A percentile compares a stretch with the other conserved stretches of the same genome.
Conservation (phyloP, 495 filamentous ascomycete genomes). For the Elaphomyces granulatus region DNA sequence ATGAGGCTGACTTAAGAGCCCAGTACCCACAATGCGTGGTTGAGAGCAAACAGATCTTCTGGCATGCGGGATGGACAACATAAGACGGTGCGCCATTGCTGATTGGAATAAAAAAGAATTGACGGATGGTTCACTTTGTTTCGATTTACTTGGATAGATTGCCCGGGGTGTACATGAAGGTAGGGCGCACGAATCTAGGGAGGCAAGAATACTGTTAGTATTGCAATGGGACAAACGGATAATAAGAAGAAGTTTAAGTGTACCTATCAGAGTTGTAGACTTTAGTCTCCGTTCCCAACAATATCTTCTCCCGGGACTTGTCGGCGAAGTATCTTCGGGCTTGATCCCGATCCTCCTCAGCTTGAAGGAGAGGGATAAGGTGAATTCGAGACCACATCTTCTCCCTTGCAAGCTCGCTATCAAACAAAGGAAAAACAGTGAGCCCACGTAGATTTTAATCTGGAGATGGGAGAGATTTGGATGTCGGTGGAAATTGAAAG, state of each 20-base stretch:
- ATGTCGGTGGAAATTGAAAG: conserved; percentile 2
- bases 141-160: no score
- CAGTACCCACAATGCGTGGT: no score
- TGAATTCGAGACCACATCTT: conserved; percentile 97
- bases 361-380: conserved; percentile 81
- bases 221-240: neutral
- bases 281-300: conserved; percentile 63
- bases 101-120: no score
- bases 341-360: conserved; percentile 90
- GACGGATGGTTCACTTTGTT: no score
- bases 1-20: no score
- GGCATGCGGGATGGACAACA: no score
- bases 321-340: conserved; percentile 75
- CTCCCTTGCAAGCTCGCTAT: conserved; percentile 82
- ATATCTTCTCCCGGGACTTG: conserved; percentile 74
- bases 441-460: no score
- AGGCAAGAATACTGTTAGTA: conserved; percentile 1
- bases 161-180: conserved; percentile 30
- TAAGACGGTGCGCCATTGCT: no score
- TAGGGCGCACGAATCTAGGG: conserved; percentile 33
- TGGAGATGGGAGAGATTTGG: neutral
- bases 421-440: conserved; percentile 1
- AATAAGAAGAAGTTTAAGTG: neutral
- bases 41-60: no score
- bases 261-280: conserved; percentile 84